Base-by-base conservation (phyloP, 176 grass and related monocot genomes). In the Carex kokanica region DNA sequence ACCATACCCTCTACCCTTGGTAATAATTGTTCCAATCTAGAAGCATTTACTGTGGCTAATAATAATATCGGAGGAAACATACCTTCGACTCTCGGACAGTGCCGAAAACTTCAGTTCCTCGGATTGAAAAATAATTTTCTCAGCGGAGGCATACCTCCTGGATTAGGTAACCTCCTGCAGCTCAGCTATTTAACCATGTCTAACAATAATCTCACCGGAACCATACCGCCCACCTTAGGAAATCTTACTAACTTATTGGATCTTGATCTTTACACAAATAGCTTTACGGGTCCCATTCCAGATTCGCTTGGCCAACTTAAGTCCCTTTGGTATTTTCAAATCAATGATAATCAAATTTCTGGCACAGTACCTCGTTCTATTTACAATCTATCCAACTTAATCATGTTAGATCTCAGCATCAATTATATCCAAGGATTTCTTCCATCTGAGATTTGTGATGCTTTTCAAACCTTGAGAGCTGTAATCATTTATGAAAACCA, bases 361-460 rank as follows among this genome's bases (percentile, higher is more conserved):
- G 61, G 67, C 14, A 40, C 56, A 9, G 81, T 91, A 63, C 89
- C 61, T 10, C 16, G 3, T 56, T 85, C 82, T 25, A 10, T 85
- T 21, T 87, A 85, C 34, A 90, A 88, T 60, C 52, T 90, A 12
- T 81, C 82, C 13, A 51, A 81, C 14, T 47, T 85, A 64, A 1
- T 13, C 5, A 43, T 21, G 1, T 65, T 85, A 3, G 56, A 65
- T 40, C 16, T 89, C 27, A 23, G 5, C 27, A 8, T 27, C 52
- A 89, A 85, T 62, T 49, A 64, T 45, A 51, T 90, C 43, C 5
- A 68, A 41, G 87, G 83, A 64, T 81, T 47, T 85, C 52, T 91
- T 57, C 86, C 78, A 36, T 13, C 18, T 32, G 82, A 88, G 16
- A 64, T 88, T 2, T 77, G 87, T n/a, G 34, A 52, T 78, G 8